Evolutionary conservation across 768 basidiomycete genomes (phyloP).

Genomic region (Suillus luteus): DNA sequence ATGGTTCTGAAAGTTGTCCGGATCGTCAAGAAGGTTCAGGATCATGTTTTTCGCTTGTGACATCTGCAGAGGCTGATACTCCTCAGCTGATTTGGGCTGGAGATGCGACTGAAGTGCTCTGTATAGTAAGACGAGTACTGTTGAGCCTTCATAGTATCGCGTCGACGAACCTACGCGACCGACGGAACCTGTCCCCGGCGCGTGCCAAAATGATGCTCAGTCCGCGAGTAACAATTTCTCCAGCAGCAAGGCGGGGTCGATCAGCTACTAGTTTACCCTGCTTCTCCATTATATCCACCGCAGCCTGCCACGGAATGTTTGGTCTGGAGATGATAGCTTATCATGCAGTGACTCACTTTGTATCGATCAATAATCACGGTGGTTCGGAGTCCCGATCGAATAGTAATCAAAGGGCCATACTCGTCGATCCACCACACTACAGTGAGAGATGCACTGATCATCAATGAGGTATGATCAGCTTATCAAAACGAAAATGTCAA

Average conservation of each 20-base stretch:
- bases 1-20: not conserved
- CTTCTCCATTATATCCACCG: not conserved
- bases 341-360: not conserved
- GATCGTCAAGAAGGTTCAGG: not conserved
- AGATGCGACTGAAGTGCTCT: slow-evolving; percentile 1
- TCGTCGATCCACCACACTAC: not conserved
- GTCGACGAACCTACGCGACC: not conserved
- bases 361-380: not conserved
- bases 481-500: not conserved
- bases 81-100: not conserved
- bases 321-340: no score
- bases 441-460: not conserved
- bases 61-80: slow-evolving; percentile 1
- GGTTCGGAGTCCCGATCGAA: not conserved
- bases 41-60: not conserved
- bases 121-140: not conserved
- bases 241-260: not conserved
- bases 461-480: not conserved
- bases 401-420: not conserved
- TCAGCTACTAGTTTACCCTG: not conserved
- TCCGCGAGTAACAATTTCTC: not conserved
- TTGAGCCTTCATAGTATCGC: not conserved
- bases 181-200: not conserved
- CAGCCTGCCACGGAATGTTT: not conserved
- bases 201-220: not conserved